Conservation (phyloP, 768 basidiomycete genomes). For the Tephrocybe rancida region DNA sequence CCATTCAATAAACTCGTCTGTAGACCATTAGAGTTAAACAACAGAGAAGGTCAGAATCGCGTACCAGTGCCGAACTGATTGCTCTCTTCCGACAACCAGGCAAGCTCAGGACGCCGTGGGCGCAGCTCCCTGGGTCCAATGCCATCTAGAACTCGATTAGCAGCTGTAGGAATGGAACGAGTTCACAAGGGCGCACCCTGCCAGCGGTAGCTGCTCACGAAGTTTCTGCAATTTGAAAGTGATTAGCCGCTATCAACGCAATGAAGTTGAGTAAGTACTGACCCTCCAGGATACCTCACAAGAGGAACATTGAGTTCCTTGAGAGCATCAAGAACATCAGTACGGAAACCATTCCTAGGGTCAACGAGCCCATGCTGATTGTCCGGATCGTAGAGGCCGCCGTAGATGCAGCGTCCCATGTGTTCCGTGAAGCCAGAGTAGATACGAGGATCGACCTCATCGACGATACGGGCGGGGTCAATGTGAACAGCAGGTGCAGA, state of each 20-base stretch:
- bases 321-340: slow-evolving; percentile 49
- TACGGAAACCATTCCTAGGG: slow-evolving; percentile 46
- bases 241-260: no score
- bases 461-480: slow-evolving; percentile 41
- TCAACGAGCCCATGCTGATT: slow-evolving; percentile 38
- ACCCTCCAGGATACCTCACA: slow-evolving; percentile 58
- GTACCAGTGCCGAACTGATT: slow-evolving; percentile 61
- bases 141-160: slow-evolving; percentile 36
- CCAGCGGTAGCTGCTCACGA: slow-evolving; percentile 59
- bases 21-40: neutral
- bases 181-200: slow-evolving; percentile 30
- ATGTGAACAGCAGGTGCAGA: slow-evolving; percentile 36
- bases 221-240: slow-evolving; percentile 41
- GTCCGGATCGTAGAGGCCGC: slow-evolving; percentile 45
- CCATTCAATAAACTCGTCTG: slow-evolving; percentile 57
- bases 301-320: slow-evolving; percentile 49
- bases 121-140: slow-evolving; percentile 52
- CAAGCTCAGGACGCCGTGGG: slow-evolving; percentile 58
- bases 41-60: neutral
- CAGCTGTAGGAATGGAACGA: neutral
- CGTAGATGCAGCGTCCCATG: slow-evolving; percentile 58
- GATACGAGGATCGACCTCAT: slow-evolving; percentile 48
- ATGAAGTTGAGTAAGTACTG: slow-evolving; percentile 16
- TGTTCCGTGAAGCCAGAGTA: slow-evolving; percentile 68
- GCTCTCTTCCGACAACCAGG: slow-evolving; percentile 62